Conservation (phyloP, 1,139 yeast genomes). For the Pichia sp. region DNA sequence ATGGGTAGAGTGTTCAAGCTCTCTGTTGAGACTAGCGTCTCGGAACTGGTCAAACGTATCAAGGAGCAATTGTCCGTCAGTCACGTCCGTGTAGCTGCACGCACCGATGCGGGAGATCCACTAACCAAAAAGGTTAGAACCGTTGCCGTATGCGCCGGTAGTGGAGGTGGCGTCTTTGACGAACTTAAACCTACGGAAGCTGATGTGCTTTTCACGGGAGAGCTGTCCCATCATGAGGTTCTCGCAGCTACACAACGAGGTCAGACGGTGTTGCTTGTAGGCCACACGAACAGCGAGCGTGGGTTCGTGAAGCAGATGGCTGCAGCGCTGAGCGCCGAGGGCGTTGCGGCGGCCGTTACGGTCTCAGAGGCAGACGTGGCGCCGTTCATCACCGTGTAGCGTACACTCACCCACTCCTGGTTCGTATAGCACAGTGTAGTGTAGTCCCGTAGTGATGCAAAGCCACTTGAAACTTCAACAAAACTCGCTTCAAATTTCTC, state of each 20-base stretch:
- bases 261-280: conserved; percentile 64
- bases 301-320: conserved; percentile 51
- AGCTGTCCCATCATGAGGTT: conserved; percentile 88
- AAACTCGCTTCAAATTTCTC: no score
- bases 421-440: no score
- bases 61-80: conserved; percentile 48
- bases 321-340: not conserved
- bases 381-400: not conserved
- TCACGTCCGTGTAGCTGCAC: conserved; percentile 56
- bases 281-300: conserved; percentile 90
- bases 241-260: conserved; percentile 69
- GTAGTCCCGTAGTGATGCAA: no score
- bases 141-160: conserved; percentile 94
- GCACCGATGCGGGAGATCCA: conserved; percentile 25
- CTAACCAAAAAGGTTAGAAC: conserved; percentile 34
- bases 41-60: conserved; percentile 41
- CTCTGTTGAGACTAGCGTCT: conserved; percentile 36
- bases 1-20: conserved; percentile 73
- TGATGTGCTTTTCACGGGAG: conserved; percentile 89
- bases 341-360: not conserved
- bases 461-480: no score
- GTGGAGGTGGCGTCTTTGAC: conserved; percentile 68
- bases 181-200: conserved; percentile 41
- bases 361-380: not conserved
- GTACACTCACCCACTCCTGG: no score